phyloP scores from a whole-genome alignment of 805 yeast species.

The Saccharomycopsis selenospora region DNA sequence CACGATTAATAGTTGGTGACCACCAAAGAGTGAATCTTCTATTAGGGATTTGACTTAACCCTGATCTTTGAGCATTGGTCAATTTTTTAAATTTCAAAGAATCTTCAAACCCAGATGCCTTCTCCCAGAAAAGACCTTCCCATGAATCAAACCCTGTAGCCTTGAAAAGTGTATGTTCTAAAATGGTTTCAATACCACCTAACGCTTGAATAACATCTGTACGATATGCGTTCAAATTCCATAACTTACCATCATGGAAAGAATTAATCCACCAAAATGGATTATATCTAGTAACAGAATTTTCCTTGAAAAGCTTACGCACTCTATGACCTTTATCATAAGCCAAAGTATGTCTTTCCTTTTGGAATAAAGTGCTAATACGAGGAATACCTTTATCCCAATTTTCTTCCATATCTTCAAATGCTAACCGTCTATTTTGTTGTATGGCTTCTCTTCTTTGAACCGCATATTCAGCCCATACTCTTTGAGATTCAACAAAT shows the following conservation, averaged over 20 bases:
- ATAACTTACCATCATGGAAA: conserved; percentile 90
- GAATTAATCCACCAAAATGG: conserved; percentile 97
- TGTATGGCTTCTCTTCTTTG: conserved; percentile 81
- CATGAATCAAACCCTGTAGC: conserved; percentile 97
- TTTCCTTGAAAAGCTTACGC: conserved; percentile 72
- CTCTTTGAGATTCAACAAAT: conserved; percentile 86
- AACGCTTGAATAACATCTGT: conserved; percentile 95
- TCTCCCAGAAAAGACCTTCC: conserved; percentile 99
- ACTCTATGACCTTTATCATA: conserved; percentile 90
- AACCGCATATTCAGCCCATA: conserved; percentile 95
- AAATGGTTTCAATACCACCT: conserved; percentile 94
- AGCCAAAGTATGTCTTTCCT: conserved; percentile 89
- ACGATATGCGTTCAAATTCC: conserved; percentile 90
- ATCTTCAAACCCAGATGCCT: conserved; percentile 95
- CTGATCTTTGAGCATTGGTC: conserved; percentile 96
- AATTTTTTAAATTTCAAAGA: conserved; percentile 88
- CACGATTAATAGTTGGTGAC: conserved; percentile 98
- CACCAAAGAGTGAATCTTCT: conserved; percentile 98
- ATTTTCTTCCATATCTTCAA: conserved; percentile 87
- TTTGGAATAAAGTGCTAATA: conserved; percentile 89
- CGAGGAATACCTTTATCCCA: conserved; percentile 99
- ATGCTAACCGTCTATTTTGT: conserved; percentile 77
- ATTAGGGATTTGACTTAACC: conserved; percentile 94
- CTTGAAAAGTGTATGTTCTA: conserved; percentile 90
- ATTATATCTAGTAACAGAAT: conserved; percentile 60